Evolutionary conservation across 306 rosid genomes (phyloP).

Genomic region (Cucumis sativus): DNA sequence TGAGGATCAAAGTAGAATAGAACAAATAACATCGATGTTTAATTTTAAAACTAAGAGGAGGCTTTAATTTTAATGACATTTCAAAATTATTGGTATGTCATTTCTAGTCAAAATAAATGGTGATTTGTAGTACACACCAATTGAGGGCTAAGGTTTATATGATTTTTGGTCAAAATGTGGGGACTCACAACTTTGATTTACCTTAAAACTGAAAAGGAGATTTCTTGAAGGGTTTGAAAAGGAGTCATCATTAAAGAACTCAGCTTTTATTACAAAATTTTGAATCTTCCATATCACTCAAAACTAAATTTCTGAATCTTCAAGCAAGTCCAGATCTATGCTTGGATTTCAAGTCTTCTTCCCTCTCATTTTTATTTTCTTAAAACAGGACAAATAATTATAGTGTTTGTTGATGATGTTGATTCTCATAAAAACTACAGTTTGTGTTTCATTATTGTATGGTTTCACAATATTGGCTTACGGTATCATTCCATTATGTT

Average conservation of each 20-base stretch:
- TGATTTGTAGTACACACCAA: no score
- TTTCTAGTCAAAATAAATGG: no score
- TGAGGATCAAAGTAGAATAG: no score
- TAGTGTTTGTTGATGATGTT: background rate
- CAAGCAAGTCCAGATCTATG: background rate
- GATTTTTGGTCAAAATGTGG: background rate
- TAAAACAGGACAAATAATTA: background rate
- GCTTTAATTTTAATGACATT: no score
- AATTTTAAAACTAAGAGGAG: no score
- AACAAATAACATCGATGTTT: no score
- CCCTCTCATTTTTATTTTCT: background rate
- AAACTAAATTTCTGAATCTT: background rate
- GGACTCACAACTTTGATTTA: background rate
- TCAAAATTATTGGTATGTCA: no score
- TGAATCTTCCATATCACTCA: background rate
- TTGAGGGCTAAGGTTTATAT: no score
- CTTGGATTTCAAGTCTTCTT: background rate
- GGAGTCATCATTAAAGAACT: background rate
- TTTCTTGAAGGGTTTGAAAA: background rate
- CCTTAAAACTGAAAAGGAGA: background rate
- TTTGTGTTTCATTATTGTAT: background rate
- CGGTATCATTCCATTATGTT: background rate
- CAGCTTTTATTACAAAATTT: background rate
- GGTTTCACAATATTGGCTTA: background rate
- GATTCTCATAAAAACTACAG: background rate